These are phyloP conservation scores for Tardiomyces blankii DNA, from an alignment of 1,139 yeast genomes.

Conservation along the genomic window DNA sequence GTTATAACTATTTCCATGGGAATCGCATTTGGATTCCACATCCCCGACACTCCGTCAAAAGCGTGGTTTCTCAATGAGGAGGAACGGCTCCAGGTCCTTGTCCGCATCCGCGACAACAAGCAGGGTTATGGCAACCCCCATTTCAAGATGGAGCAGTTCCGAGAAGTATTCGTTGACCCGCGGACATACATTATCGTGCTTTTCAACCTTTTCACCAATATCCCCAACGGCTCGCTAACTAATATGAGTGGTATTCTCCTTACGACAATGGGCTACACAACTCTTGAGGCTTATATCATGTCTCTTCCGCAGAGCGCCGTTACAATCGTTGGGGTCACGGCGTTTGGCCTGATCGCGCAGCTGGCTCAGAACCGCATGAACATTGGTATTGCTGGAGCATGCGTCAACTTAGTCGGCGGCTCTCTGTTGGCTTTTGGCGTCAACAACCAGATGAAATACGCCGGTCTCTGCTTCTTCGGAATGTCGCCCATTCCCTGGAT, in stretches of 20 bases:
- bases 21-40: too few species aligned
- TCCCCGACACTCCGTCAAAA: slow-evolving; percentile 43
- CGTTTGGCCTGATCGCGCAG: background rate
- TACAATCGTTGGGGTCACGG: slow-evolving; percentile 1
- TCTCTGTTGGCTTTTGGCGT: background rate
- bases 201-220: slow-evolving; percentile 3
- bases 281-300: slow-evolving; percentile 31
- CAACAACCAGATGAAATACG: background rate
- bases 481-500: background rate
- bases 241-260: slow-evolving; percentile 33
- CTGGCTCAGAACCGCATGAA: background rate
- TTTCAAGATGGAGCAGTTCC: slow-evolving; percentile 43
- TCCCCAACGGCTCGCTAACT: slow-evolving; percentile 38
- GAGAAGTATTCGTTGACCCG: slow-evolving; percentile 30
- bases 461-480: background rate
- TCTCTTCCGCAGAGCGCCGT: slow-evolving; percentile 29
- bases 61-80: slow-evolving; percentile 41
- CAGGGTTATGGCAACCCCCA: slow-evolving; percentile 46
- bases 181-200: slow-evolving; percentile 38
- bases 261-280: slow-evolving; percentile 27
- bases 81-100: slow-evolving; percentile 43
- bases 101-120: slow-evolving; percentile 37
- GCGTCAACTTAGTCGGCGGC: background rate
- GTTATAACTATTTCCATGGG: too few species aligned
- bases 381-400: background rate